Evolutionary conservation across 2,329 filamentous ascomycete species (phyloP).

Genomic region (Periglandula ipomoeae): DNA sequence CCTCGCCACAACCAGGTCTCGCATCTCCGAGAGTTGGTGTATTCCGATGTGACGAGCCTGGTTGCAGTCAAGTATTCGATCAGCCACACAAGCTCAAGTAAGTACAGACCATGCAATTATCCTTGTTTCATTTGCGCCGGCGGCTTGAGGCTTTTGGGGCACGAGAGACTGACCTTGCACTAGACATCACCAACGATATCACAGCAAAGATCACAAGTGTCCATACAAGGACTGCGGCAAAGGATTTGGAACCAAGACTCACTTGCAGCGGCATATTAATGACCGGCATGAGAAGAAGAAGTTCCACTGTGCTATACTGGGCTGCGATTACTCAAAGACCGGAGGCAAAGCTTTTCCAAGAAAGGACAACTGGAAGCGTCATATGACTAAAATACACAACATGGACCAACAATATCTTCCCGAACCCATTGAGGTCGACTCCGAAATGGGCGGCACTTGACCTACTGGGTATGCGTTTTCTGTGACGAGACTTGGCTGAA

Average conservation of each 20-base stretch:
- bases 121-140: not conserved
- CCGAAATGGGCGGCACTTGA: slow-evolving; percentile 20
- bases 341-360: slow-evolving; percentile 51
- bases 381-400: slow-evolving; percentile 52
- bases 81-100: slow-evolving; percentile 53
- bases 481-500: too few species aligned
- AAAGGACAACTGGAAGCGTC: slow-evolving; percentile 54
- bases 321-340: slow-evolving; percentile 45
- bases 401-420: slow-evolving; percentile 30
- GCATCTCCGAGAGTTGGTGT: slow-evolving; percentile 20
- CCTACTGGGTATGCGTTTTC: too few species aligned
- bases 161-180: slow-evolving; percentile 1
- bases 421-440: slow-evolving; percentile 32
- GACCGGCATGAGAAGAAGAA: slow-evolving; percentile 52
- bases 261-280: slow-evolving; percentile 53
- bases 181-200: slow-evolving; percentile 52
- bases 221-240: slow-evolving; percentile 43
- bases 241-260: slow-evolving; percentile 52
- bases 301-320: slow-evolving; percentile 46
- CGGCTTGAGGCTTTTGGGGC: not conserved
- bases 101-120: slow-evolving; percentile 11
- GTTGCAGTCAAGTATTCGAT: slow-evolving; percentile 37
- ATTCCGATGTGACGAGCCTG: slow-evolving; percentile 27
- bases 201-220: slow-evolving; percentile 50
- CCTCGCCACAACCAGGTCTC: slow-evolving; percentile 23